Conservation (phyloP, 2,329 filamentous ascomycete genomes). For the Verticillium isaacii region DNA sequence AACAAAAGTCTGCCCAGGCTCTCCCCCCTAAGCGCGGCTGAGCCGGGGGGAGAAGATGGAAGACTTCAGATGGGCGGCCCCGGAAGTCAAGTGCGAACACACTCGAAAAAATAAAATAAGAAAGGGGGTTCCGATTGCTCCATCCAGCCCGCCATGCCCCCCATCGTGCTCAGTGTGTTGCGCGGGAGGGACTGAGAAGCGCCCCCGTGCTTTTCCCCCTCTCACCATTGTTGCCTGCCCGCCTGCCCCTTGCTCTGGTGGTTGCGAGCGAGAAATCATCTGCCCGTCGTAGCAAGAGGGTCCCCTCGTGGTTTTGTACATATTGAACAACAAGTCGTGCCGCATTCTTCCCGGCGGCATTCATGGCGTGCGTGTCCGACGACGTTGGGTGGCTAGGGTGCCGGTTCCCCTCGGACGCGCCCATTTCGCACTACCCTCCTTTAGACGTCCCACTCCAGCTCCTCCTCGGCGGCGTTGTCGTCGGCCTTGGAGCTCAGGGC, state of each 20-base stretch:
- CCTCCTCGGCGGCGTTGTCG: conserved; percentile 33
- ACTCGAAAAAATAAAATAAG: not conserved
- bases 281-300: not conserved
- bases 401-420: not conserved
- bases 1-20: not conserved
- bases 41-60: not conserved
- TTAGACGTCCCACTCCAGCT: conserved; percentile 51
- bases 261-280: not conserved
- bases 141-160: not conserved
- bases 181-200: not conserved
- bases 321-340: not conserved
- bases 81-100: not conserved
- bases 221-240: not conserved
- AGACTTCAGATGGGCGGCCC: not conserved
- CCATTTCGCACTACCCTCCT: not conserved
- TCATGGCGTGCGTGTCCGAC: not conserved
- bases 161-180: not conserved
- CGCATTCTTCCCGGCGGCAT: not conserved
- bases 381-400: not conserved
- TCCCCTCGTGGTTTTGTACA: not conserved
- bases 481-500: conserved; percentile 39
- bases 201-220: not conserved
- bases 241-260: not conserved
- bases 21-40: not conserved
- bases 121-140: not conserved